These are phyloP conservation scores for Effrenium voratum DNA, from an alignment of 73 alveolate genomes.

Conservation along the genomic window DNA sequence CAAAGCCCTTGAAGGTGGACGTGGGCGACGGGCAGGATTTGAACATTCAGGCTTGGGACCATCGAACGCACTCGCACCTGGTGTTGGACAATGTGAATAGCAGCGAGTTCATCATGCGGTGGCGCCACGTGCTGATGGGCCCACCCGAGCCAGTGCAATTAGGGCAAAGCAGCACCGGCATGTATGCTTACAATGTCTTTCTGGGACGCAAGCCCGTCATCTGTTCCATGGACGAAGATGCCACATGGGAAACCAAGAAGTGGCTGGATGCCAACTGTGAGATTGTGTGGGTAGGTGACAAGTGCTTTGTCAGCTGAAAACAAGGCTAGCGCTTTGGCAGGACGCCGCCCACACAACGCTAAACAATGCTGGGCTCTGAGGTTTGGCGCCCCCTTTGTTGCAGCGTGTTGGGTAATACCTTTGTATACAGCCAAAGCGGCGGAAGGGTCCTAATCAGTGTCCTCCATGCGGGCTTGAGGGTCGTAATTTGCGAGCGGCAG, in stretches of 20 bases:
- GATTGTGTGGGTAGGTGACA: conserved; percentile 18
- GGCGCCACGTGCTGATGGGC: conserved; percentile 13
- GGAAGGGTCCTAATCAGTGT: too few relatives aligned
- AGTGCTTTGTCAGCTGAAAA: too few relatives aligned
- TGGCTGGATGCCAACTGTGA: conserved; percentile 43
- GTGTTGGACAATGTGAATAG: neutral
- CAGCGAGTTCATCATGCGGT: neutral
- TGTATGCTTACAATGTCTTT: neutral
- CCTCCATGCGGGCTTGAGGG: too few relatives aligned
- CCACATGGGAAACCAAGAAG: neutral
- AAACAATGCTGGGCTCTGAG: too few relatives aligned
- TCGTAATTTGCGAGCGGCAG: too few relatives aligned
- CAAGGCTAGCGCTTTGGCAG: too few relatives aligned
- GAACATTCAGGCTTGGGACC: conserved; percentile 24
- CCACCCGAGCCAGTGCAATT: neutral
- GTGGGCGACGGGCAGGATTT: conserved; percentile 18
- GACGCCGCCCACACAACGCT: too few relatives aligned
- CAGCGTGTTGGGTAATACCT: too few relatives aligned
- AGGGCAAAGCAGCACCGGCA: conserved; percentile 22
- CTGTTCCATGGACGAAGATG: conserved; percentile 35
- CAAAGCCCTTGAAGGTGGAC: neutral
- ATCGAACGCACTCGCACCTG: neutral
- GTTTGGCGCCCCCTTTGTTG: too few relatives aligned
- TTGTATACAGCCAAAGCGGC: too few relatives aligned
- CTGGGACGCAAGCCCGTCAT: conserved; percentile 46